Evolutionary conservation across 108 stramenopile genomes (phyloP).

Genomic region (Schizochytrium sp.): DNA sequence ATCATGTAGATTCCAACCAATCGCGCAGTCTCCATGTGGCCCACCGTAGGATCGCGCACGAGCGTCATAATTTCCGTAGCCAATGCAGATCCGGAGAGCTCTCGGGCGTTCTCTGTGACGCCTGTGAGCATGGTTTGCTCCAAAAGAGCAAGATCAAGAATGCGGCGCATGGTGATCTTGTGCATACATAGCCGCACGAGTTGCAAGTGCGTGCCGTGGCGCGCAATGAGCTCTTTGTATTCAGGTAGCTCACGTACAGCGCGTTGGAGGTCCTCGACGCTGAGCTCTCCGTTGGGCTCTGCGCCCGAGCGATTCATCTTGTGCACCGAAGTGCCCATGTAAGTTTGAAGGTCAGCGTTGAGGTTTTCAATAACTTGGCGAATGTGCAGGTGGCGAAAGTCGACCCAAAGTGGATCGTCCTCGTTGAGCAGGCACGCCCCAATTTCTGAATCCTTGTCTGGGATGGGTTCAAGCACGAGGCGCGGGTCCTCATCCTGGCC

Average conservation of each 20-base stretch:
- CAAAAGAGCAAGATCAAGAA: conserved; percentile 70
- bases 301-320: not conserved
- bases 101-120: conserved; percentile 65
- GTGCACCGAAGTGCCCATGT: not conserved
- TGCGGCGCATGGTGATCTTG: conserved; percentile 51
- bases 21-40: not conserved
- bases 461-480: conserved; percentile 24
- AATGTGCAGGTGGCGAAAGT: conserved; percentile 70
- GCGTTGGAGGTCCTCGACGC: conserved; percentile 73
- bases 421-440: conserved; percentile 64
- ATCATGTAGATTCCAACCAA: conserved; percentile 20
- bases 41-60: not conserved
- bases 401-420: conserved; percentile 77
- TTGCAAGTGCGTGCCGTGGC: conserved; percentile 82
- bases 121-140: conserved; percentile 89
- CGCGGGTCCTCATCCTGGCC: conserved; percentile 47
- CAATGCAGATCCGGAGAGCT: conserved; percentile 55
- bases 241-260: conserved; percentile 84
- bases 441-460: not conserved
- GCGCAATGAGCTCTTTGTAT: conserved; percentile 82
- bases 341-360: conserved; percentile 65
- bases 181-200: conserved; percentile 86
- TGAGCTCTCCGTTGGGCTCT: conserved; percentile 41
- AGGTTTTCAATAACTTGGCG: conserved; percentile 79
- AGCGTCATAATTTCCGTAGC: conserved; percentile 49